Evolutionary conservation across 2,329 filamentous ascomycete species (phyloP).

Genomic region (Graphilbum fragrans): DNA sequence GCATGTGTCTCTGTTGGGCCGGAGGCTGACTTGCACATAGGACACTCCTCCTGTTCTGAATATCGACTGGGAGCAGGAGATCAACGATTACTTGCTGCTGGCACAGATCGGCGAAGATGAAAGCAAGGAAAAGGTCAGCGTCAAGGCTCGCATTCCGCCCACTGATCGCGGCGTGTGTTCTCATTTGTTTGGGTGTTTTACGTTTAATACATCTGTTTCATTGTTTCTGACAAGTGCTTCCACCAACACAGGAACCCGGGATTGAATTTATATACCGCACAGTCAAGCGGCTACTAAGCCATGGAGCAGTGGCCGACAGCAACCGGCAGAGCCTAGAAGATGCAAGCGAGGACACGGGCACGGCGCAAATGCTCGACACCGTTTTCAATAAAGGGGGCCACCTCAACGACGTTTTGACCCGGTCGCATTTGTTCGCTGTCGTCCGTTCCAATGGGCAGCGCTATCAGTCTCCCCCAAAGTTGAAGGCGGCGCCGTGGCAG

Average conservation of each 20-base stretch:
- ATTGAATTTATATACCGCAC: slow-evolving; percentile 36
- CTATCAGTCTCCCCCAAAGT: no score
- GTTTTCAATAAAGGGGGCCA: slow-evolving; percentile 36
- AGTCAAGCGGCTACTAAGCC: slow-evolving; percentile 31
- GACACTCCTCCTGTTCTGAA: slow-evolving; percentile 22
- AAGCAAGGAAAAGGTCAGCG: slow-evolving; percentile 26
- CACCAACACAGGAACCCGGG: no score
- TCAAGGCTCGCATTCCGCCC: no score
- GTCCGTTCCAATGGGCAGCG: not conserved
- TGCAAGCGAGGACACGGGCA: no score
- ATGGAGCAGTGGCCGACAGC: slow-evolving; percentile 13
- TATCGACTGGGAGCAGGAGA: slow-evolving; percentile 19
- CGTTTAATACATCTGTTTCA: no score
- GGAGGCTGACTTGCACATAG: no score
- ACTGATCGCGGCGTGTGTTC: no score
- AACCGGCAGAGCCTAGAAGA: no score
- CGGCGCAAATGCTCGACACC: no score
- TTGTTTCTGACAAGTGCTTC: no score
- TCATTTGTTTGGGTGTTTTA: no score
- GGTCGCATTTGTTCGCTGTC: slow-evolving; percentile 51
- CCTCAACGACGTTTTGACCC: slow-evolving; percentile 47
- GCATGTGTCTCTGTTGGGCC: not conserved
- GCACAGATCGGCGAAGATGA: slow-evolving; percentile 26
- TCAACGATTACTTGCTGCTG: slow-evolving; percentile 31
- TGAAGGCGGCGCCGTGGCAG: slow-evolving; percentile 17